phyloP scores from a whole-genome alignment of 345 rosid species.

The Rhodamnia rubescens region DNA sequence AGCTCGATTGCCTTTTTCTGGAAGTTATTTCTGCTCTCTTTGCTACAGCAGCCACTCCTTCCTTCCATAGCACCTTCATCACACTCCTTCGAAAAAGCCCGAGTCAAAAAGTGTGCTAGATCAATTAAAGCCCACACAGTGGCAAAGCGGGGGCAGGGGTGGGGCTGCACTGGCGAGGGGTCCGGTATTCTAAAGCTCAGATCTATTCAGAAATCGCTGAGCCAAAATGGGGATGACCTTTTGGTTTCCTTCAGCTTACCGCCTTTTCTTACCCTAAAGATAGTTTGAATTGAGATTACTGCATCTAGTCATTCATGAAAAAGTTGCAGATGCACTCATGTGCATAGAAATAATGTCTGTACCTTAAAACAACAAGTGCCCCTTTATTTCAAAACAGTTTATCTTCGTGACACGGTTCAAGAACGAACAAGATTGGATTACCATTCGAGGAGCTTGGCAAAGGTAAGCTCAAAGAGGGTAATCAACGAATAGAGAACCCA shows the following conservation, averaged over 20 bases:
- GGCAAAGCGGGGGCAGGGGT: not conserved
- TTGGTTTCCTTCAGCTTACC: not conserved
- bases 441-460: constrained; percentile 85
- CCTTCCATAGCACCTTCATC: not conserved
- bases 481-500: constrained; percentile 91
- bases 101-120: not conserved
- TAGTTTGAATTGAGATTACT: not conserved
- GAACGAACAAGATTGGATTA: constrained; percentile 6
- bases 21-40: not conserved
- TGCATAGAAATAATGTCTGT: not conserved
- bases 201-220: not conserved
- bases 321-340: not conserved
- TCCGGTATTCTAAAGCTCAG: not conserved
- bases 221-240: not conserved
- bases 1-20: not conserved
- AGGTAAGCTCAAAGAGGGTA: constrained; percentile 87
- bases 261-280: not conserved
- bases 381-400: not conserved
- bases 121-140: not conserved
- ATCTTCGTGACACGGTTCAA: not conserved
- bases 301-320: not conserved
- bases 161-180: not conserved
- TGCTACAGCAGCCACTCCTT: not conserved
- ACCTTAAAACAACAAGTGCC: not conserved
- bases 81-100: not conserved